Conservation (phyloP, 1,139 yeast genomes). For the Zygotorulaspora mrakii region DNA sequence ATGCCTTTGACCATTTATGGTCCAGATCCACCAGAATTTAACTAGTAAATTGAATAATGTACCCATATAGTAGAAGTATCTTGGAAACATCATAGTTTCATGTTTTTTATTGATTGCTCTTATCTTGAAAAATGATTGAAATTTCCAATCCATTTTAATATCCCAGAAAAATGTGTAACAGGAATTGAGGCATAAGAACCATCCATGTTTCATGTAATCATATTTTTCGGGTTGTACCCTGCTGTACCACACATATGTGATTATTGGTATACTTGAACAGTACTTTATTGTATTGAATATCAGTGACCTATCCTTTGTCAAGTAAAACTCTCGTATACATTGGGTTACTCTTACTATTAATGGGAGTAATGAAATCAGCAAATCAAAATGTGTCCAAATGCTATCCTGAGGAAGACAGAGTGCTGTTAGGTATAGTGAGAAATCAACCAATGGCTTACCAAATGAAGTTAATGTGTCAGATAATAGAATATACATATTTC, state of each 20-base stretch:
- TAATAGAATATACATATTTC: conserved; percentile 75
- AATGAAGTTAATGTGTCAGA: conserved; percentile 83
- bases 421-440: conserved; percentile 47
- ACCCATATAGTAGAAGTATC: conserved; percentile 49
- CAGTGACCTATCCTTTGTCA: conserved; percentile 52
- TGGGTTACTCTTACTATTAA: conserved; percentile 70
- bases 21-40: conserved; percentile 71
- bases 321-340: conserved; percentile 64
- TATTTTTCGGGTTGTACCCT: conserved; percentile 24
- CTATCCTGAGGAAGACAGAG: conserved; percentile 26
- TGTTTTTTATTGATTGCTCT: conserved; percentile 20
- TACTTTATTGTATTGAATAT: conserved; percentile 73
- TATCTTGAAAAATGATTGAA: conserved; percentile 47
- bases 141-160: conserved; percentile 81
- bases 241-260: conserved; percentile 38
- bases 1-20: conserved; percentile 36
- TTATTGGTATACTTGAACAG: conserved; percentile 63
- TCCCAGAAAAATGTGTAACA: conserved; percentile 86
- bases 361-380: conserved; percentile 54
- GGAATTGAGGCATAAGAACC: conserved; percentile 50
- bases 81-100: conserved; percentile 37
- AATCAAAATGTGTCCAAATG: conserved; percentile 26
- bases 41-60: conserved; percentile 57
- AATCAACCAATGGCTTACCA: conserved; percentile 69
- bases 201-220: conserved; percentile 14